Base-by-base conservation (phyloP, 208 protist species). In the Trichomonas gallinae region DNA sequence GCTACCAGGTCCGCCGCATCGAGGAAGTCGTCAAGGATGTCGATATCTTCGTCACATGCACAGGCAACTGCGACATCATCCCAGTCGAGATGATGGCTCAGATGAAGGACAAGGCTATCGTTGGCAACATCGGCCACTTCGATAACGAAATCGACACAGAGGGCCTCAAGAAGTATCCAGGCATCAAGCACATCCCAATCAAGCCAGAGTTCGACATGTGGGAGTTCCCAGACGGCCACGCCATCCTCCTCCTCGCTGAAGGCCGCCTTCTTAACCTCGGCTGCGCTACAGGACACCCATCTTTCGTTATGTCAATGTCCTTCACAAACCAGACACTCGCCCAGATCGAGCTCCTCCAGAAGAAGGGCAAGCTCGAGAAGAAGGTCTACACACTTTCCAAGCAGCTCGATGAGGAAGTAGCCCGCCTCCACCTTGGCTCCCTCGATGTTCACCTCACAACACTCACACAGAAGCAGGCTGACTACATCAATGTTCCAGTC, bases 71-170 rank as follows among this genome's bases (percentile, higher is more conserved):
- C 96, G 99, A 99, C 97, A 99, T 99, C 97, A 99, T 99, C 98
- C 99, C 97, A 88, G 97, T 96, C 38, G 97, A 98, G 96, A 99
- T 99, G 98, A 99, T 99, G 98, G 97, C 97, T 34, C 98, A 98
- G 96, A 99, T 99, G 99, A 99, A 98, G 97, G 98, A 99, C 97
- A 98, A 99, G 98, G 98, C 98, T 96, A 99, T 99, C 97, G 98
- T 99, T 91, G 99, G 97, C 63, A 99, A 99, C 98, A 99, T 99
- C 98, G 99, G 99, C 97, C 99, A 99, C 98, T 99, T 99, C 97
- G 99, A 99, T 98, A 99, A 99, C 97, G 99, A 99, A 98, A 99
- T 99, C 97, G 98, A 99, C 97, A 99, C 99, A 96, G 58, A 72
- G 63, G 99, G 98, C 97, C 98, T 99, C 63, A 97, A 98, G 45